Base-by-base conservation (phyloP, 1,284 basidiomycete genomes). In the Neolentinus lepideus region DNA sequence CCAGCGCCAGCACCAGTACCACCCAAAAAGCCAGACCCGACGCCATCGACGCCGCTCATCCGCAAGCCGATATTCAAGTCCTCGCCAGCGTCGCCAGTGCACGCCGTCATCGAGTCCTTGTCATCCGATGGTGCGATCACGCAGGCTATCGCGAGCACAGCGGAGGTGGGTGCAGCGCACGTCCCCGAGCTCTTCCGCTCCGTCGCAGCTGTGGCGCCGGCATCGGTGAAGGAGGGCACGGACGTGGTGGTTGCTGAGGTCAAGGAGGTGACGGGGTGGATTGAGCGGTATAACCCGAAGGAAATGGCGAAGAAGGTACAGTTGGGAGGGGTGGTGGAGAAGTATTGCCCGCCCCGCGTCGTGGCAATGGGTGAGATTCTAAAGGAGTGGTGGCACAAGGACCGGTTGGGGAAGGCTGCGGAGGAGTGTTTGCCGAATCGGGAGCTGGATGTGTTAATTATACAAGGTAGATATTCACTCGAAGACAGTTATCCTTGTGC, bases 131-230 rank as follows among this genome's bases (percentile, higher is more conserved):
- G 83, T 0, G 69, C 78, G 1, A 61, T 84, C 11, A 71, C 79
- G 3, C 71, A 78, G 56, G 79, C 74, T 3, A 67, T 82, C 0
- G 74, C 78, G 8, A 71, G 69, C 27, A 76, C 75, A 0, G 74
- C 76, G 0, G 72, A 74, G 36, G 75, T 73, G 3, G 67, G 66
- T 16, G 65, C 63, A 0, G 71, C 72, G 12, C 75, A 79, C 55
- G 67, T 86, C 14, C 84, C 84, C 2, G 80, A 84, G 53, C 69
- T 86, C 3, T 85, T 88, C 66, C 75, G 78, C 48, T 78, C 77
- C 11, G 72, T 78, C 2, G 71, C 74, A 51, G 54, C 59, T 0
- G 59, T 19, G 56, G 27, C 24, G 47, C 27, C 51, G 3, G 24
- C 24, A 12, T 60, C 64, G 54, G 61, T 72, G 45, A 63, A 60